These are phyloP conservation scores for Letharia lupina DNA, from an alignment of 495 filamentous ascomycete genomes.

Conservation along the genomic window DNA sequence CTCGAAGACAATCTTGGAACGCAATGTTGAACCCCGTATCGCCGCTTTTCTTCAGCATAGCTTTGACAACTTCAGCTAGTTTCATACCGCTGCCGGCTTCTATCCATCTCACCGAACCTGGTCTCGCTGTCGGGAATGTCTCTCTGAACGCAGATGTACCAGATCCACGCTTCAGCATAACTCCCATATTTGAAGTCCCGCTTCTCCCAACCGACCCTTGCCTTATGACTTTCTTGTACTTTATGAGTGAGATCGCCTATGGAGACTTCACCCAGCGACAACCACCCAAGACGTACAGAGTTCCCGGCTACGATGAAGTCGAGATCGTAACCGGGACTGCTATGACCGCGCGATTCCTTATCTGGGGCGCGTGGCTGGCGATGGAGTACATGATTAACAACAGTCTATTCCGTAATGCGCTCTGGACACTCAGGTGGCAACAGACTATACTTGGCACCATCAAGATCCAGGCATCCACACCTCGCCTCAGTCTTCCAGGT, in stretches of 20 bases:
- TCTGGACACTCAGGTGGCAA: neutral
- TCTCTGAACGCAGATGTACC: neutral
- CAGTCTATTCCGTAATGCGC: neutral
- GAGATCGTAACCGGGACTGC: neutral
- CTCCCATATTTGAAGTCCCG: neutral
- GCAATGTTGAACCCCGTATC: no score
- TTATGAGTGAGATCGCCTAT: neutral
- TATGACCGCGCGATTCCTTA: neutral
- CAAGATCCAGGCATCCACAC: neutral
- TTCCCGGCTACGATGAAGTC: neutral
- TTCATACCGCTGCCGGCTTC: no score
- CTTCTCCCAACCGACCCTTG: neutral
- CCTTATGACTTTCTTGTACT: neutral
- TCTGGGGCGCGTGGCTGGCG: neutral
- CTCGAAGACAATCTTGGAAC: no score
- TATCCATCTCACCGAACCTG: neutral
- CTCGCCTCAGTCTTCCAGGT: neutral
- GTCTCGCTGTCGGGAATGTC: neutral
- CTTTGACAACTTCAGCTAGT: no score
- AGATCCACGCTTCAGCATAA: conserved; percentile 1
- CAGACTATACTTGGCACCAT: neutral
- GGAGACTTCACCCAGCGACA: neutral
- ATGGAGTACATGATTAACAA: neutral
- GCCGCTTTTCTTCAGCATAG: no score
- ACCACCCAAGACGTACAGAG: neutral